These are phyloP conservation scores for Pseudotulostoma volvatum DNA, from an alignment of 495 filamentous ascomycete genomes.

Conservation along the genomic window DNA sequence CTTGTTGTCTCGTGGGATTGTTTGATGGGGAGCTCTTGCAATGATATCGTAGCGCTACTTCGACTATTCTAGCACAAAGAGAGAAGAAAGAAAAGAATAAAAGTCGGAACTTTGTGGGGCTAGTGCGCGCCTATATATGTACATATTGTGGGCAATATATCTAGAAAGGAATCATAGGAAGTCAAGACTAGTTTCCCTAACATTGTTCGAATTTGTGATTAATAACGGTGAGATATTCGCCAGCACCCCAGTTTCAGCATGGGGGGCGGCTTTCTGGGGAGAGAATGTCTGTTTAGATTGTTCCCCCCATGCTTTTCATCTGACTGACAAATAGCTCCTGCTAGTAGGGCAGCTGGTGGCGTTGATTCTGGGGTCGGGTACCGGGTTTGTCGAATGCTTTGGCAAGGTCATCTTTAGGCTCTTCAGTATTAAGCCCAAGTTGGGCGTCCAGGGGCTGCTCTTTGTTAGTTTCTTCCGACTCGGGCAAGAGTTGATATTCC, in stretches of 20 bases:
- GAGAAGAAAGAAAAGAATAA: no score
- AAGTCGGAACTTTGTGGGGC: no score
- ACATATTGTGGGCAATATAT: no score
- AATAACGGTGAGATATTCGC: no score
- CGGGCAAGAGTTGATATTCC: neutral
- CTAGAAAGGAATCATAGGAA: slow-evolving; percentile 1
- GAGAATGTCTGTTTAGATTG: neutral
- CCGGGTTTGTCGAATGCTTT: neutral
- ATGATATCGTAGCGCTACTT: no score
- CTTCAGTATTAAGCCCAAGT: no score
- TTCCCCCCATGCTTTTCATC: neutral
- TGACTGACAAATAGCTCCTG: neutral
- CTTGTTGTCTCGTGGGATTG: neutral
- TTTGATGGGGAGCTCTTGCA: neutral
- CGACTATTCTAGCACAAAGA: no score
- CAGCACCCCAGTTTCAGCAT: neutral
- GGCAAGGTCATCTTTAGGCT: neutral
- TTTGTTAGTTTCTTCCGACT: no score
- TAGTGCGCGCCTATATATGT: no score
- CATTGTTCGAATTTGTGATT: no score
- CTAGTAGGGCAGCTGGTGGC: neutral
- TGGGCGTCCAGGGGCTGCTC: no score
- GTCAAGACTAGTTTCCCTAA: no score
- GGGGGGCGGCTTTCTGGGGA: neutral
- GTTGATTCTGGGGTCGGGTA: neutral